Conservation (phyloP, 2,329 filamentous ascomycete genomes). For the Aureobasidium lini region DNA sequence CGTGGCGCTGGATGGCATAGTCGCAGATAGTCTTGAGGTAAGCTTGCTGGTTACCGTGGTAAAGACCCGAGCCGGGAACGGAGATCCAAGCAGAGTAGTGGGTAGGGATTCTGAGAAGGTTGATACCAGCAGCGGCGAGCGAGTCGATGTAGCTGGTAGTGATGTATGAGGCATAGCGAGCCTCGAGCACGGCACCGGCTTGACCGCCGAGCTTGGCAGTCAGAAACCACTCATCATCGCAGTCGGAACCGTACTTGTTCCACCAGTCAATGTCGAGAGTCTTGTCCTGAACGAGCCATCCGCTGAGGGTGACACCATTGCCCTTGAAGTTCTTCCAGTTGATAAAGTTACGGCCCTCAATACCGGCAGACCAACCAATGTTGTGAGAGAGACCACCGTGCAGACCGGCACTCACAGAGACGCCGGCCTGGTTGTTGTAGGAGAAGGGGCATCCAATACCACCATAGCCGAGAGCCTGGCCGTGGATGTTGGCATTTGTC, state of each 20-base stretch:
- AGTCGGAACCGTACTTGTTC: neutral
- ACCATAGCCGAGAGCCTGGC: neutral
- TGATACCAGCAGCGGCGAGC: conserved; percentile 13
- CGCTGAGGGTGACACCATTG: conserved; percentile 25
- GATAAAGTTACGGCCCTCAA: conserved; percentile 11
- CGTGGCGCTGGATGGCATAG: conserved; percentile 30
- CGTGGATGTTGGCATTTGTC: neutral
- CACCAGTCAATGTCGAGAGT: conserved; percentile 8
- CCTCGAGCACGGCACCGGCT: conserved; percentile 25
- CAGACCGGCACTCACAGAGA: conserved; percentile 7
- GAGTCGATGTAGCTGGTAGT: conserved; percentile 13
- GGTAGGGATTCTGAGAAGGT: conserved; percentile 15
- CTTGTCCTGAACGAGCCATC: conserved; percentile 28
- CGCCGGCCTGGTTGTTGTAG: neutral
- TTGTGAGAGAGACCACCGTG: conserved; percentile 1
- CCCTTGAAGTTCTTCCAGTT: conserved; percentile 20
- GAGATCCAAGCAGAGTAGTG: conserved; percentile 16
- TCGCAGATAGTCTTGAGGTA: conserved; percentile 14
- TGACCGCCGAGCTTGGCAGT: conserved; percentile 25
- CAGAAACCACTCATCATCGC: conserved; percentile 30
- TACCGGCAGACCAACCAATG: neutral
- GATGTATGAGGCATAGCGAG: conserved; percentile 25
- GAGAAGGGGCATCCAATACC: conserved; percentile 9
- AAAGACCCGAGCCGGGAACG: conserved; percentile 13
- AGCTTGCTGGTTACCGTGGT: conserved; percentile 14